A percentile compares a stretch with the other conserved stretches of the same genome.
phyloP scores from a whole-genome alignment of 768 basidiomycete species.

The Kwoniella sp. region DNA sequence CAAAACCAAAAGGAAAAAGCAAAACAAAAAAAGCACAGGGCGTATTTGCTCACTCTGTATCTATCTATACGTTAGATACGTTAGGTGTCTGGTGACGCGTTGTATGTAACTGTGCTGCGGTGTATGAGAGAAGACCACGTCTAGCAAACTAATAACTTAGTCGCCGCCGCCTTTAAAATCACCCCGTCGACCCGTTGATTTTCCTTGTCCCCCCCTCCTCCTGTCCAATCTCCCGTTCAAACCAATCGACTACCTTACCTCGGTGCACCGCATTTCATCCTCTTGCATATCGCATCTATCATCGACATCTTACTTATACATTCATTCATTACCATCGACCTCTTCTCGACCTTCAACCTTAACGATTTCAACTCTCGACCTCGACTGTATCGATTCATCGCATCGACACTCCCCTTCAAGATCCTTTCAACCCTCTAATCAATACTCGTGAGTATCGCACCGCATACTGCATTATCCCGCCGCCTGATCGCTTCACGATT shows the following conservation, averaged over 20 bases:
- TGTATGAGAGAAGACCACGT: not conserved
- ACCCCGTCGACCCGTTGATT: no score
- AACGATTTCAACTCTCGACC: not conserved
- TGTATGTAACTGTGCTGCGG: not conserved
- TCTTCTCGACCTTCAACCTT: not conserved
- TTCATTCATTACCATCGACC: not conserved
- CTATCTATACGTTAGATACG: slow-evolving; percentile 1
- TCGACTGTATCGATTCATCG: not conserved
- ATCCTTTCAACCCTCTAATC: not conserved
- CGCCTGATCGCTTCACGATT: not conserved
- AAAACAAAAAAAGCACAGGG: not conserved
- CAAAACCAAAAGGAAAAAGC: not conserved
- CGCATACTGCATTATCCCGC: not conserved
- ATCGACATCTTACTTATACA: no score
- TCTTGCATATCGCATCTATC: no score
- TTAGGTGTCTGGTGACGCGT: slow-evolving; percentile 2
- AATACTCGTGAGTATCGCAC: not conserved
- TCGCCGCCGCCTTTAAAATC: not conserved
- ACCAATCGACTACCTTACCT: not conserved
- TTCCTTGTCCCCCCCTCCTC: not conserved
- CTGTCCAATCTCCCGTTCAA: not conserved
- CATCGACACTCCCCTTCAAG: not conserved
- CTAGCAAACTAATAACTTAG: not conserved
- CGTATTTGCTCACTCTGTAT: no score
- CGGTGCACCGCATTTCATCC: not conserved